Percentiles rank a stretch among this genome's conserved stretches.
Evolutionary conservation across 495 filamentous ascomycete species (phyloP).

Genomic region (Lepidopterella palustris): DNA sequence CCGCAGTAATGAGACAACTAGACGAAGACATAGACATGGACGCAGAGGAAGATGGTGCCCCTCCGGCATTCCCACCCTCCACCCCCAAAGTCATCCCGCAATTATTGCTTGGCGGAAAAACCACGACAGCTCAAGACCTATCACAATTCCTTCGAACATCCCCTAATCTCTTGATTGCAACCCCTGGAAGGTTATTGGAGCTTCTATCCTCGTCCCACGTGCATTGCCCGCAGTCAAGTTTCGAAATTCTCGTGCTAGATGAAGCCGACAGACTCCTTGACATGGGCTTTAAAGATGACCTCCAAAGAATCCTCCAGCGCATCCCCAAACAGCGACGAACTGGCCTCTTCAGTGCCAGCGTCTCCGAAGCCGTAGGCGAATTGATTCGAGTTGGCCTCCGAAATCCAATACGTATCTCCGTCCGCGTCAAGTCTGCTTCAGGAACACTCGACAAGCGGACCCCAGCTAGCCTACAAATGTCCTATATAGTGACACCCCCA

Average conservation of each 20-base stretch:
- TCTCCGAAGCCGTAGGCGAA: constrained; percentile 85
- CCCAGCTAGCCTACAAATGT: constrained; percentile 86
- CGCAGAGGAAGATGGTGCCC: constrained; percentile 39
- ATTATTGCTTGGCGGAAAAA: constrained; percentile 80
- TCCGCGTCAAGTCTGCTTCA: constrained; percentile 77
- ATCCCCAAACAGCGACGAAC: constrained; percentile 91
- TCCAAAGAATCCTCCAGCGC: constrained; percentile 74
- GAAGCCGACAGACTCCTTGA: constrained; percentile 91
- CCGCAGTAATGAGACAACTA: constrained; percentile 49
- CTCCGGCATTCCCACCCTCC: constrained; percentile 44
- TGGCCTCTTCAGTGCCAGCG: constrained; percentile 86
- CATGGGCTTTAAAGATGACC: constrained; percentile 87
- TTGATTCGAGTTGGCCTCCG: constrained; percentile 87
- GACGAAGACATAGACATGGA: constrained; percentile 42
- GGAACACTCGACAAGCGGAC: constrained; percentile 78
- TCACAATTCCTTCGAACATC: constrained; percentile 68
- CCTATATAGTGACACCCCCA: constrained; percentile 68
- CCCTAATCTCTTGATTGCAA: constrained; percentile 81
- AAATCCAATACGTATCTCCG: constrained; percentile 88
- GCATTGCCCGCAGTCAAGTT: constrained; percentile 77
- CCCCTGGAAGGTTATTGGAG: constrained; percentile 83
- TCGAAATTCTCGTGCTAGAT: constrained; percentile 85
- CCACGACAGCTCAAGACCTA: constrained; percentile 77
- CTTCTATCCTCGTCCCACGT: constrained; percentile 87
- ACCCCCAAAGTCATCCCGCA: constrained; percentile 65